These are phyloP conservation scores for Rhizophora apiculata DNA, from an alignment of 345 rosid species.

Conservation along the genomic window DNA sequence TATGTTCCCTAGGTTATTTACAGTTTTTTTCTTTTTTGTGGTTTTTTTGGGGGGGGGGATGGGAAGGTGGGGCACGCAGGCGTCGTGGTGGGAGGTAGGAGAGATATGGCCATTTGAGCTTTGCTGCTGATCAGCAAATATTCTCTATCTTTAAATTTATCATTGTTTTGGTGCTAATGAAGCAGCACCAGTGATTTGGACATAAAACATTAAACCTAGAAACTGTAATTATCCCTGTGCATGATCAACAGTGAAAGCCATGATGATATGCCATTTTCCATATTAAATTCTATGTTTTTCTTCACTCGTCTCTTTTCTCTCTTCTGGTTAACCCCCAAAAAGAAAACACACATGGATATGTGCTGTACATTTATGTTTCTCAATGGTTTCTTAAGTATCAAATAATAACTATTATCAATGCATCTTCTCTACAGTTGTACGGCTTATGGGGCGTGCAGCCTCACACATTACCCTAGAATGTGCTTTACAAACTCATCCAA, in stretches of 20 bases:
- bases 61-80: too few relatives aligned
- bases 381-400: neutral
- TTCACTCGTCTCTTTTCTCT: neutral
- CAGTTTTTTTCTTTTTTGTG: neutral
- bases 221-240: neutral
- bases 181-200: neutral
- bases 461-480: constrained; percentile 97
- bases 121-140: too few relatives aligned
- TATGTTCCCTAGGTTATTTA: neutral
- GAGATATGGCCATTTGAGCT: too few relatives aligned
- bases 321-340: too few relatives aligned
- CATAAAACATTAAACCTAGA: neutral
- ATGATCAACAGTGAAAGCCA: neutral
- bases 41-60: too few relatives aligned
- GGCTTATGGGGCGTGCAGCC: constrained; percentile 99
- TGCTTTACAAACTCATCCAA: constrained; percentile 96
- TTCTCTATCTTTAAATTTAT: too few relatives aligned
- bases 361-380: neutral
- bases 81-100: too few relatives aligned
- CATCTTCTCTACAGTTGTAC: constrained; percentile 61
- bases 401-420: neutral
- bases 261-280: neutral
- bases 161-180: neutral
- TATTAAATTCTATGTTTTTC: neutral
- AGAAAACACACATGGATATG: too few relatives aligned